Evolutionary conservation across 345 rosid species (phyloP), one percentile per base, ranked within the genome.

Genomic region (Luvunga scandens): DNA sequence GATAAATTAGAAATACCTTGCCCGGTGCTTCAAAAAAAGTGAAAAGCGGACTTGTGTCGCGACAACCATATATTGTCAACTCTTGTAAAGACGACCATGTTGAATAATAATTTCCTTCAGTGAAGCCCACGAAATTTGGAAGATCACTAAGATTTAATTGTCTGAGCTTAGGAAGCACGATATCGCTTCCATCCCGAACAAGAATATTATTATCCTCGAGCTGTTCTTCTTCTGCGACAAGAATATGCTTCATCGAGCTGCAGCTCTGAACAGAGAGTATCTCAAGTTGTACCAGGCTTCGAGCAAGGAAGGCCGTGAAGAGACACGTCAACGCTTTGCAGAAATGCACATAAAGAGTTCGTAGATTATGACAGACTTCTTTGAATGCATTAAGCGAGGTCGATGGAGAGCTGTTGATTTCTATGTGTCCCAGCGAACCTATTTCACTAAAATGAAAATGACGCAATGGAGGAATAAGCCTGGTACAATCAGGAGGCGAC

Each of bases 1-100:
- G 12, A 12, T 45, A 12, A 45, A 12, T 45, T 12, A 12, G 16
- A 45, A 45, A 45, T 31, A 42, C 69, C 24, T 7, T 2, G 3
- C 6, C 31, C 1, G 25, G 9, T 21, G 22, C 10, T 5, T 30
- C n/a, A 7, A 8, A 42, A 42, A 25, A 18, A 53, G 2, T 9
- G 9, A 4, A 50, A 1, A 9, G n/a, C 16, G 22, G 4, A 38
- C 28, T 22, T 19, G 25, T n/a, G 14, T 4, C 12, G 9, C 4
- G 14, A 39, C 30, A 16, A 2, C 3, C 0, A 2, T 2, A 0
- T 24, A 69, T 0, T 5, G 0, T 5, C 48, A 69, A 9, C 19
- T 10, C 9, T 6, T n/a, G 7, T 6, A 67, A 39, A n/a, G 7
- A 1, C 5, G 71, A 30, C 71, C 71, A 38, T 1, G 7, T n/a